Evolutionary conservation across 345 rosid genomes (phyloP).

Genomic region (Litchi chinensis): DNA sequence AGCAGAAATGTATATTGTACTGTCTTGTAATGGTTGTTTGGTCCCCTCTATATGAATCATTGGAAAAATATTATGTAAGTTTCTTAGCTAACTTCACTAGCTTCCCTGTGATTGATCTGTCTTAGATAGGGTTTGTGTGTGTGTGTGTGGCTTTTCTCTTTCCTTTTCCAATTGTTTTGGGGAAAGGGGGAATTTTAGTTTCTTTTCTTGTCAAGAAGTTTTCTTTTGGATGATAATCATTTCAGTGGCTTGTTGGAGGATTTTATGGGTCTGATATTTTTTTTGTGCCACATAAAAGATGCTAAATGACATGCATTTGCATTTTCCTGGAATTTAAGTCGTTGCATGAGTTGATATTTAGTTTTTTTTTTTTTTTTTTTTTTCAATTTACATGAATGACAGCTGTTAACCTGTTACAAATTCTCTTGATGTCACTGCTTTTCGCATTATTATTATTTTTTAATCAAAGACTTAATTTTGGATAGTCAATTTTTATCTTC

Average conservation of each 20-base stretch:
- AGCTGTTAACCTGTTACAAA: not conserved
- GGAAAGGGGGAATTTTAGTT: too few relatives aligned
- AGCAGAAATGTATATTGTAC: not conserved
- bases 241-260: not conserved
- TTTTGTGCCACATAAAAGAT: not conserved
- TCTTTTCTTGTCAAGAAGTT: not conserved
- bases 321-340: not conserved
- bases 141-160: not conserved
- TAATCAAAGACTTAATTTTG: not conserved
- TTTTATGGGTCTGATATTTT: not conserved
- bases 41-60: conserved; percentile 1
- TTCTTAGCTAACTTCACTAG: not conserved
- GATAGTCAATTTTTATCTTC: not conserved
- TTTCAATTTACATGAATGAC: conserved; percentile 1
- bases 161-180: not conserved
- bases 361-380: not conserved
- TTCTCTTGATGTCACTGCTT: not conserved
- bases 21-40: not conserved
- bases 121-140: not conserved
- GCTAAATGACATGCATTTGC: not conserved
- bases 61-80: not conserved
- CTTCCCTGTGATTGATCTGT: conserved; percentile 1
- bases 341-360: not conserved
- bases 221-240: not conserved
- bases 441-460: not conserved